Evolutionary conservation across 1,284 basidiomycete genomes (phyloP), one percentile per base, ranked within the genome.

Genomic region (Anthracocystis walkeri): DNA sequence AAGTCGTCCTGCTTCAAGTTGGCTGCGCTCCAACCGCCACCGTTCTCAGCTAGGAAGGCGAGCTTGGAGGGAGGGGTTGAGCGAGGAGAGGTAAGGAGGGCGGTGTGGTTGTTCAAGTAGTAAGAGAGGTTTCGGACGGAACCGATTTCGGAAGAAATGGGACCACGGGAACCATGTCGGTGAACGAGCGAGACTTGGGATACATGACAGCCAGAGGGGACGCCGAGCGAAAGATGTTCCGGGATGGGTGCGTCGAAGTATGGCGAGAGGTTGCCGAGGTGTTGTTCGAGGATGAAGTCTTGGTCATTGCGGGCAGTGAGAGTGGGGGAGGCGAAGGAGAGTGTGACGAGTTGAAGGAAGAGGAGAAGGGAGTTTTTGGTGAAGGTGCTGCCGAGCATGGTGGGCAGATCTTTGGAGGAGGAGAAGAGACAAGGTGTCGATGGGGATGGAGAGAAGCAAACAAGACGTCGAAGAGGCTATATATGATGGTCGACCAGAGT

Each of bases 121-220:
- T 69, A 74, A 20, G 63, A 65, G 11, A 74, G 66, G 49, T 74
- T 74, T 10, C 52, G 55, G 16, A 74, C 41, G 10, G 51, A 45
- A 12, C 60, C 60, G 35, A 74, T 60, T 48, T 74, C 66, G 12
- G 50, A 40, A 7, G 57, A 51, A 58, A 74, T 69, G 16, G 71
- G 71, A 2, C 60, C 62, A 31, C 87, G 86, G 27, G 86, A 86
- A 3, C 88, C 88, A 60, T 88, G 88, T 44, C 87, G 76, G 16
- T 65, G 55, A 29, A 54, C 53, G 86, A 79, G 87, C 67, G 81
- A 88, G 82, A 88, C 87, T 75, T 87, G 87, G 38, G 87, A 84
- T 40, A 89, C 87, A 51, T 73, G 81, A 75, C 87, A 88, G 71
- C 87, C 87, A n/a, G 67, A 81, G 11, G 88, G 87, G 12, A 88